phyloP scores from a whole-genome alignment of 129 eudicot genomes.

The Lonicera japonica region DNA sequence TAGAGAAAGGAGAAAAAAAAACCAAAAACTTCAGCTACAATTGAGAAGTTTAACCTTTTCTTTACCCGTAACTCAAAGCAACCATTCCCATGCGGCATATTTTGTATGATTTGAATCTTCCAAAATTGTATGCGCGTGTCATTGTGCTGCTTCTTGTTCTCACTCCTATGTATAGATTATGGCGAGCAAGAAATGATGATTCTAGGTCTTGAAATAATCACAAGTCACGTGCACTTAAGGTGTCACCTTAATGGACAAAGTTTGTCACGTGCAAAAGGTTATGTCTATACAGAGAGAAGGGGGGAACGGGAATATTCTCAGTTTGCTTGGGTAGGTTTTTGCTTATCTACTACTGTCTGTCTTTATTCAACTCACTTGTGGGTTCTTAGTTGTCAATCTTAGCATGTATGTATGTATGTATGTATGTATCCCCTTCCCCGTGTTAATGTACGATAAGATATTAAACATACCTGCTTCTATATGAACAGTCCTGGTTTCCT shows the following conservation, averaged over 20 bases:
- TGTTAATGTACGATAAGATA: too few relatives aligned
- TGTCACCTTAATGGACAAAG: background rate
- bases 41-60: too few relatives aligned
- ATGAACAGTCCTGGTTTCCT: too few relatives aligned
- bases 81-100: background rate
- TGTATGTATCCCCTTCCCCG: too few relatives aligned
- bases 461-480: too few relatives aligned
- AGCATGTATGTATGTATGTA: too few relatives aligned
- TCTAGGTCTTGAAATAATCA: background rate
- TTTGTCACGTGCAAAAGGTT: background rate
- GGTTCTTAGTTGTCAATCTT: background rate
- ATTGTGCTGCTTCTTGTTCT: too few relatives aligned
- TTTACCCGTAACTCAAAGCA: too few relatives aligned
- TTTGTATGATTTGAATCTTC: background rate
- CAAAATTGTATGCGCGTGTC: background rate
- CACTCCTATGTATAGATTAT: background rate
- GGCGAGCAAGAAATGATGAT: background rate
- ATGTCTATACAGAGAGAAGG: background rate
- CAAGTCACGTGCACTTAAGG: background rate
- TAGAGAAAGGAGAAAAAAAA: too few relatives aligned
- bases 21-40: too few relatives aligned
- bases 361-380: background rate
- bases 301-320: background rate
- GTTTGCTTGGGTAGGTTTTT: background rate
- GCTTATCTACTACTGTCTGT: background rate